Conservation (phyloP, 2,329 filamentous ascomycete genomes). For the Scorias spongiosa region DNA sequence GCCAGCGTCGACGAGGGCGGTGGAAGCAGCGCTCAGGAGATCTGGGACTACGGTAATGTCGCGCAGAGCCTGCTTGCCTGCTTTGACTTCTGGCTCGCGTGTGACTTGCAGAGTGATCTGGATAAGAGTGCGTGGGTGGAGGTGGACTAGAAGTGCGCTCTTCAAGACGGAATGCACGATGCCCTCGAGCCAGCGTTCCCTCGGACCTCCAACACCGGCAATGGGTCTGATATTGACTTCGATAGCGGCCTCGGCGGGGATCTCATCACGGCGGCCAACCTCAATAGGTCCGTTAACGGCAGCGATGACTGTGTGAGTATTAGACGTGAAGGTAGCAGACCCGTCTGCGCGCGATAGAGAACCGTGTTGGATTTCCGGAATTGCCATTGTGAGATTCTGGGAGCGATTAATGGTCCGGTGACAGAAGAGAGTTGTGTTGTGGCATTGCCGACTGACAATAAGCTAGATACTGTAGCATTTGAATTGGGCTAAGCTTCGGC, state of each 20-base stretch:
- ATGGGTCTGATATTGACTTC: conserved; percentile 83
- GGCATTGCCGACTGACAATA: no score
- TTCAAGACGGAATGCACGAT: conserved; percentile 57
- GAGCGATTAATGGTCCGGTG: background rate
- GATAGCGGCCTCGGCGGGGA: conserved; percentile 77
- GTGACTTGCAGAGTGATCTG: conserved; percentile 66
- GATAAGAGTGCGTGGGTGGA: conserved; percentile 62
- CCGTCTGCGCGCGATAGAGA: conserved; percentile 58
- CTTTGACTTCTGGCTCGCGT: conserved; percentile 35
- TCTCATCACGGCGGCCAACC: conserved; percentile 73
- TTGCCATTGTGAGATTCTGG: background rate
- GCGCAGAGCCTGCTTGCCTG: conserved; percentile 33
- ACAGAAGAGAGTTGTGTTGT: no score
- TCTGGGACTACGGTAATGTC: conserved; percentile 68
- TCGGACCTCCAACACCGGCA: conserved; percentile 54
- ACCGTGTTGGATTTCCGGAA: conserved; percentile 18
- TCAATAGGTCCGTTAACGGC: conserved; percentile 90
- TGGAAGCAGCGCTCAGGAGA: conserved; percentile 62
- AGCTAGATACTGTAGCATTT: no score
- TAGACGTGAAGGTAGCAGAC: conserved; percentile 60
- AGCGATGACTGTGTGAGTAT: conserved; percentile 67
- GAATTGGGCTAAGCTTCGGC: no score
- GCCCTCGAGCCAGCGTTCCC: conserved; percentile 61
- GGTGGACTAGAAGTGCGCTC: conserved; percentile 58
- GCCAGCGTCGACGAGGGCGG: conserved; percentile 67